Base-by-base conservation (phyloP, 441 rosid genomes). In the Breynia disticha region DNA sequence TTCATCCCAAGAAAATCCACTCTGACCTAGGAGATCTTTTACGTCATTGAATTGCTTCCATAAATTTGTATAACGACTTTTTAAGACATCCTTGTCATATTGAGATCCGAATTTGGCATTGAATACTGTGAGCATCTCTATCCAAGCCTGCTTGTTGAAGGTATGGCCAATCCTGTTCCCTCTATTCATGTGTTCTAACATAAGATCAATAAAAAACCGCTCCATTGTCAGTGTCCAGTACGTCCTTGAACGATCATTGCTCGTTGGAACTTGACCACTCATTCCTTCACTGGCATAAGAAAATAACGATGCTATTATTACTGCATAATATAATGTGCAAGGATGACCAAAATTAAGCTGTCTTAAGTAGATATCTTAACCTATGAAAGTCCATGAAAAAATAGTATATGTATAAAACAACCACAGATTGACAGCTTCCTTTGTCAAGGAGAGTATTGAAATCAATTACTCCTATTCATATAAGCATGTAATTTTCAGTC, bases 141-240 rank as follows among this genome's bases (percentile, higher is more conserved):
- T 76, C 98, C 98, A 90, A 0, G 98, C 96, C 61, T 80, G 93
- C 62, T 85, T 90, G 68, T 55, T 87, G 74, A 83, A 90, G 44
- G 95, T 87, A 73, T 85, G 87, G 6, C 93, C 95, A 16, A 70
- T 61, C 69, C 85, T 72, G 59, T 79, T 83, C 39, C 95, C 98
- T 70, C 85, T 83, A 49, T 80, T 81, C 76, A 81, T 62, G 13
- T 90, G 98, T 56, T 87, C 98, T 46, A 90, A 56, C 95, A 87
- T 85, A 41, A 90, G 91, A 62, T 90, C 90, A 46, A 90, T 75
- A 63, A 90, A 87, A 72, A 75, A 90, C 0, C 95, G 85, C 61
- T 90, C 96, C 98, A 85, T 90, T 17, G 79, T 59, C 0, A 79
- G 95, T 0, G 95, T 83, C 96, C 97, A 87, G 53, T 81, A 84